Evolutionary conservation across 495 filamentous ascomycete genomes (phyloP), one percentile per base, ranked within the genome.

Genomic region (Glonium stellatum): DNA sequence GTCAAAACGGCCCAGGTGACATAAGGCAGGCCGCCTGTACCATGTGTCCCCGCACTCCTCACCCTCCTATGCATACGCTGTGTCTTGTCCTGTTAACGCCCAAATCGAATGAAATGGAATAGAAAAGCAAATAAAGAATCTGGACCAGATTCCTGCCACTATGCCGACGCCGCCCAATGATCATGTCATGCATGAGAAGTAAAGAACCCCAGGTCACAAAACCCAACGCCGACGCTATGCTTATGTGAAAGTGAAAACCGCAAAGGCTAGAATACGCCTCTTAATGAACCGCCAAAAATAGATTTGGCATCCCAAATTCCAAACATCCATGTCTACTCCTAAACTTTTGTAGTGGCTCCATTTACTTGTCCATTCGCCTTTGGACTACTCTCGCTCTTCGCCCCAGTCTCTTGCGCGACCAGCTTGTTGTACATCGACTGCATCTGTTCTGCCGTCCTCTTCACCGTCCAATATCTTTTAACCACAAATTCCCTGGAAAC

Each of bases 401-500:
- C 12, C 13, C 52, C 54, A 42, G 54, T 60, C 47, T 69, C 67
- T 13, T 52, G 19, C 1, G 21, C 34, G 49, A 66, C 36, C 36
- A 66, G 46, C 46, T 62, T 66, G 22, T 35, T 49, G 41, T 69
- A 69, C 58, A 64, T 63, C 11, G 8, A 39, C 44, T 57, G 50
- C 8, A 69, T 46, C 36, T 57, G 42, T 4, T n/a, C 44, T 9
- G 50, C 50, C 4, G 52, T 51, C 31, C 48, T 58, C 47, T 68
- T 60, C 36, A 68, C 57, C 10, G 76, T 75, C 76, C 76, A 78
- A 47, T 64, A 67, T 49, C 71, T 71, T 10, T 22, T 58, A 31
- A 70, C 67, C 23, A 73, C 70, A 59, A 72, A 73, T n/a, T 67
- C 59, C 75, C 75, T 77, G 31, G 42, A 19, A 4, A 52, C 22